phyloP scores from a whole-genome alignment of 768 basidiomycete species.

The Termitomyces sp. region DNA sequence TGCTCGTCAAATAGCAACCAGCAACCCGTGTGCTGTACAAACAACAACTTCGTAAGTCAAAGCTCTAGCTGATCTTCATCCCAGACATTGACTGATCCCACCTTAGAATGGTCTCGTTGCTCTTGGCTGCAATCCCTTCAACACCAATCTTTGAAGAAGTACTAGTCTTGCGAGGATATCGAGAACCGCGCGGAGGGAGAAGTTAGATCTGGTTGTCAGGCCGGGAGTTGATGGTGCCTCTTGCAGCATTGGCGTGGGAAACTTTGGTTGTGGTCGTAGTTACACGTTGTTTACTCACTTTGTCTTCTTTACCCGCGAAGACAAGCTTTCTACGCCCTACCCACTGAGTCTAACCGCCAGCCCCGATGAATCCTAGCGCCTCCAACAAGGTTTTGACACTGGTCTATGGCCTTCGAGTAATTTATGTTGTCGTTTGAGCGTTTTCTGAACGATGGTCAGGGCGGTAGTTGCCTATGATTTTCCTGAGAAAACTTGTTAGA shows the following conservation, averaged over 20 bases:
- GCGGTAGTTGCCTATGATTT: background rate
- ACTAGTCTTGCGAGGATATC: background rate
- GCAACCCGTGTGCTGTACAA: conserved; percentile 18
- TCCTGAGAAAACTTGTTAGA: too few species aligned
- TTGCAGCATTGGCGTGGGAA: too few species aligned
- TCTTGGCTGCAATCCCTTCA: conserved; percentile 9
- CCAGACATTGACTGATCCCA: background rate
- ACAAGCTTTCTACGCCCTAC: too few species aligned
- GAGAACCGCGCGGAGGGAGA: background rate
- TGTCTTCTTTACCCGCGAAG: too few species aligned
- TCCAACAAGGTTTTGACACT: too few species aligned
- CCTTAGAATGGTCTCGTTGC: conserved; percentile 5
- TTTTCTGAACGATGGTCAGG: background rate
- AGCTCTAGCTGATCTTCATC: background rate
- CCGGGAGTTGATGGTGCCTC: too few species aligned
- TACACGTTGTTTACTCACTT: too few species aligned
- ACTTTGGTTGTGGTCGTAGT: too few species aligned
- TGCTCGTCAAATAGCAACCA: background rate
- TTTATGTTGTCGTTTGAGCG: background rate
- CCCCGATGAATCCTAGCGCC: too few species aligned
- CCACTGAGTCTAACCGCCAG: too few species aligned
- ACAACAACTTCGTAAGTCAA: conserved; percentile 15
- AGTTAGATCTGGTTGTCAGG: too few species aligned
- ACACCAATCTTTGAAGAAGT: background rate
- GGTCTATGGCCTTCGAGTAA: too few species aligned